A percentile compares a stretch with the other conserved stretches of the same genome.
These are phyloP conservation scores for Cucurbita moschata DNA, from an alignment of 306 rosid genomes.

Conservation along the genomic window DNA sequence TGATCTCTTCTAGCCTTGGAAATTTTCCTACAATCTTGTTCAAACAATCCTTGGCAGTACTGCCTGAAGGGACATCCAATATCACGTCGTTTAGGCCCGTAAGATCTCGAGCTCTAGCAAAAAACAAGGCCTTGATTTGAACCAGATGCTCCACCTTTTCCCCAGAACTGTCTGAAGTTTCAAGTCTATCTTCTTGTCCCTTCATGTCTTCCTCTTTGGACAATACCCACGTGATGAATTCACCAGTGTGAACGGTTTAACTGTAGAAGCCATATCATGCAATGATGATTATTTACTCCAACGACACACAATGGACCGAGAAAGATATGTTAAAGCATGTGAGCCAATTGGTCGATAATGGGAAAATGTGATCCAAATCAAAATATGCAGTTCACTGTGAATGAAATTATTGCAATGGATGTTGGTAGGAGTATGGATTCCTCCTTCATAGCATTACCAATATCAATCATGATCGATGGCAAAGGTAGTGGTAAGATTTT, in stretches of 20 bases:
- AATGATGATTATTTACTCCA: not conserved
- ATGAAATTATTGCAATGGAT: not conserved
- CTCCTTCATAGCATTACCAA: not conserved
- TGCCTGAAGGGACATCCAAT: slow-evolving; percentile 58
- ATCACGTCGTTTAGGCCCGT: slow-evolving; percentile 48
- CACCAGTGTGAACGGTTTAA: not conserved
- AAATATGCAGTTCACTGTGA: not conserved
- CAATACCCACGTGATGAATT: not conserved
- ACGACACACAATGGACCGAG: not conserved
- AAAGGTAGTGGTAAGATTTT: not conserved
- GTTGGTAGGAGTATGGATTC: not conserved
- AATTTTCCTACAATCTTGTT: slow-evolving; percentile 36
- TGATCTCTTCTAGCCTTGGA: slow-evolving; percentile 64
- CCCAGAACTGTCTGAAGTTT: slow-evolving; percentile 6
- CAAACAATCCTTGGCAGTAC: slow-evolving; percentile 63
- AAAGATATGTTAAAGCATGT: not conserved
- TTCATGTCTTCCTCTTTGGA: not conserved
- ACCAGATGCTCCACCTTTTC: slow-evolving; percentile 16
- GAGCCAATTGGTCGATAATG: not conserved
- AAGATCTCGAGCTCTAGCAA: slow-evolving; percentile 79
- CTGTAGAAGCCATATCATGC: not conserved
- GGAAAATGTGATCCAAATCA: not conserved
- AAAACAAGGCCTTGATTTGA: slow-evolving; percentile 60
- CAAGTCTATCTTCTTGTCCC: not conserved
- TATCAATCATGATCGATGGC: not conserved